phyloP scores from a whole-genome alignment of 2,329 filamentous ascomycete species.

The Ophiostoma triangulosporum region DNA sequence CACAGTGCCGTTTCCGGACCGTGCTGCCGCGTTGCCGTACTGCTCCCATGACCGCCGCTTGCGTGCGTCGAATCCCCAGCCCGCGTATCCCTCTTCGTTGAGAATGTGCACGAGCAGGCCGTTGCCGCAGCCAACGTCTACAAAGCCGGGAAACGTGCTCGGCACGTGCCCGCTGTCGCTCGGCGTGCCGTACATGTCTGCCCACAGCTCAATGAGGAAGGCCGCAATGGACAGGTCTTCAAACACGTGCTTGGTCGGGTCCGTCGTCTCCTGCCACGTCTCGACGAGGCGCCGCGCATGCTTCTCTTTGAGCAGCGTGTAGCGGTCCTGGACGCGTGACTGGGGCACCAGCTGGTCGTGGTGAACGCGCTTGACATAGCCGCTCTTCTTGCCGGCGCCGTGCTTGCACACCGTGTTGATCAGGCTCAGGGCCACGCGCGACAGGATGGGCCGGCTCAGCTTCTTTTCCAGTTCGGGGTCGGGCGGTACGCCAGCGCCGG shows the following conservation, averaged over 20 bases:
- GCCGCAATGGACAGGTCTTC: slow-evolving; percentile 86
- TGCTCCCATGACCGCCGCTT: slow-evolving; percentile 69
- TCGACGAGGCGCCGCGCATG: slow-evolving; percentile 60
- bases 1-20: too few species aligned
- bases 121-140: slow-evolving; percentile 93
- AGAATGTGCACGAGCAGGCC: slow-evolving; percentile 80
- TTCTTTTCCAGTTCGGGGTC: slow-evolving; percentile 23
- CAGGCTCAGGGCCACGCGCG: slow-evolving; percentile 55
- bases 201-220: slow-evolving; percentile 87
- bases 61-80: slow-evolving; percentile 90
- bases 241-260: slow-evolving; percentile 85
- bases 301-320: slow-evolving; percentile 62
- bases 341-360: slow-evolving; percentile 75
- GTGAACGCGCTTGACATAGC: slow-evolving; percentile 69
- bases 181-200: slow-evolving; percentile 66
- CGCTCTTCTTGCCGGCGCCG: slow-evolving; percentile 47
- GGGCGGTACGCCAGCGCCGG: background rate
- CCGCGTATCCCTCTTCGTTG: slow-evolving; percentile 62
- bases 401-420: slow-evolving; percentile 60
- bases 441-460: slow-evolving; percentile 24
- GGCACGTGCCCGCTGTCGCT: slow-evolving; percentile 8
- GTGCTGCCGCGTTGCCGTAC: slow-evolving; percentile 34
- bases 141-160: slow-evolving; percentile 64
- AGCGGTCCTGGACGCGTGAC: slow-evolving; percentile 66
- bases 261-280: slow-evolving; percentile 76